Percentiles rank a stretch among this genome's conserved stretches.
Conservation (phyloP, 768 basidiomycete genomes). For the Goffeauzyma gilvescens region DNA sequence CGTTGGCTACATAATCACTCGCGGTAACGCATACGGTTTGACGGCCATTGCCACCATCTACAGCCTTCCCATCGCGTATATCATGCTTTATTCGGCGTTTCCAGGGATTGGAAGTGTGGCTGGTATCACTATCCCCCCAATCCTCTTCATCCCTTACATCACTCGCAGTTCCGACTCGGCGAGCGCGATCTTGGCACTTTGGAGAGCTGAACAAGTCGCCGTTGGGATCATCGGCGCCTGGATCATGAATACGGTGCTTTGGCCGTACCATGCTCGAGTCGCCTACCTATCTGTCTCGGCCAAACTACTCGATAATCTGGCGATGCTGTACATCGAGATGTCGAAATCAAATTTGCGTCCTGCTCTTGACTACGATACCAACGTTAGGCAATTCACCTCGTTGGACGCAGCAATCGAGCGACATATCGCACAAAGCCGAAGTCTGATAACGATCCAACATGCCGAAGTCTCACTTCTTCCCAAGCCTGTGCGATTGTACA, state of each 20-base stretch:
- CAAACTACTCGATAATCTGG: slow-evolving; percentile 18
- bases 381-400: slow-evolving; percentile 15
- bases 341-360: slow-evolving; percentile 14
- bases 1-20: slow-evolving; percentile 24
- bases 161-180: slow-evolving; percentile 12
- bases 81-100: slow-evolving; percentile 24
- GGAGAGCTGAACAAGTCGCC: slow-evolving; percentile 23
- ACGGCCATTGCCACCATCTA: slow-evolving; percentile 22
- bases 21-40: slow-evolving; percentile 25
- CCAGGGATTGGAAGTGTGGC: slow-evolving; percentile 17
- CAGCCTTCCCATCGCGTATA: slow-evolving; percentile 24
- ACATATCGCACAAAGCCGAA: slow-evolving; percentile 15
- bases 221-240: slow-evolving; percentile 31
- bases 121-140: slow-evolving; percentile 31
- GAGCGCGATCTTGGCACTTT: slow-evolving; percentile 23
- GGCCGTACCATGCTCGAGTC: slow-evolving; percentile 28
- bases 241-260: slow-evolving; percentile 25
- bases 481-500: slow-evolving; percentile 24
- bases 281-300: slow-evolving; percentile 23
- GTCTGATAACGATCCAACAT: slow-evolving; percentile 24
- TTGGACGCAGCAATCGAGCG: slow-evolving; percentile 16
- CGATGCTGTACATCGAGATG: slow-evolving; percentile 16
- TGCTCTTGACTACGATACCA: slow-evolving; percentile 19
- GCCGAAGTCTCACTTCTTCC: slow-evolving; percentile 27
- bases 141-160: slow-evolving; percentile 29